Evolutionary conservation across 1,284 basidiomycete genomes (phyloP).

Genomic region (Trametes hirsuta): DNA sequence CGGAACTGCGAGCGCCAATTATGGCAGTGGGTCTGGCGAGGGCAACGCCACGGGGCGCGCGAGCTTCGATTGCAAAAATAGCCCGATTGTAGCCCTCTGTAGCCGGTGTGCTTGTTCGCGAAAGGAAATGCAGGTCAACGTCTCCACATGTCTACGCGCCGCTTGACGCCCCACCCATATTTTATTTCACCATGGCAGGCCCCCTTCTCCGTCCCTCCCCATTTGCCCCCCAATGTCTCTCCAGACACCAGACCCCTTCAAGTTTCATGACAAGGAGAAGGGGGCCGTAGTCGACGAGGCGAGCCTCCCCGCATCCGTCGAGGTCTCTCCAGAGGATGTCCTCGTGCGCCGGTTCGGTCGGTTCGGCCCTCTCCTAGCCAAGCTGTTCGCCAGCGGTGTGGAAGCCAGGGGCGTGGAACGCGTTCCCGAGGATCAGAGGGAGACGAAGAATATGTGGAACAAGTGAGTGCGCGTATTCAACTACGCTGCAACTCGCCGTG

Average conservation of each 20-base stretch:
- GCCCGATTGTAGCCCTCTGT: conserved; percentile 5
- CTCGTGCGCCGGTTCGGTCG: conserved; percentile 41
- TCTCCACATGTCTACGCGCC: neutral
- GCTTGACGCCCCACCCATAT: neutral
- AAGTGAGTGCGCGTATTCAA: conserved; percentile 39
- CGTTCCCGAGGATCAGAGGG: conserved; percentile 51
- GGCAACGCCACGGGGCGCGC: neutral
- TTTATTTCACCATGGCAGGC: neutral
- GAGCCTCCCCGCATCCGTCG: neutral
- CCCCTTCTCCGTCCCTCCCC: conserved; percentile 2
- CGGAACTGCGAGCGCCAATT: no score
- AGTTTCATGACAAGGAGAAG: conserved; percentile 31
- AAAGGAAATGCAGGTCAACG: no score
- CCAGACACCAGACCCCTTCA: conserved; percentile 13
- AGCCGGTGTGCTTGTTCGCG: neutral
- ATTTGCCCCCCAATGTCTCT: conserved; percentile 21
- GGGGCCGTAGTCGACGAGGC: conserved; percentile 15
- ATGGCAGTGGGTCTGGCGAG: no score
- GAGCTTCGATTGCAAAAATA: conserved; percentile 27
- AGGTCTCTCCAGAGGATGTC: conserved; percentile 35
- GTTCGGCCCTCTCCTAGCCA: conserved; percentile 41
- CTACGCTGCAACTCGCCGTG: neutral
- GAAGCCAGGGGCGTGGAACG: conserved; percentile 57
- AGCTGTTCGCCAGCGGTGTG: conserved; percentile 47
- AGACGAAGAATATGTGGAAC: conserved; percentile 51